Conservation (phyloP, 139 green algal genomes). For the Coelastrella sp. region DNA sequence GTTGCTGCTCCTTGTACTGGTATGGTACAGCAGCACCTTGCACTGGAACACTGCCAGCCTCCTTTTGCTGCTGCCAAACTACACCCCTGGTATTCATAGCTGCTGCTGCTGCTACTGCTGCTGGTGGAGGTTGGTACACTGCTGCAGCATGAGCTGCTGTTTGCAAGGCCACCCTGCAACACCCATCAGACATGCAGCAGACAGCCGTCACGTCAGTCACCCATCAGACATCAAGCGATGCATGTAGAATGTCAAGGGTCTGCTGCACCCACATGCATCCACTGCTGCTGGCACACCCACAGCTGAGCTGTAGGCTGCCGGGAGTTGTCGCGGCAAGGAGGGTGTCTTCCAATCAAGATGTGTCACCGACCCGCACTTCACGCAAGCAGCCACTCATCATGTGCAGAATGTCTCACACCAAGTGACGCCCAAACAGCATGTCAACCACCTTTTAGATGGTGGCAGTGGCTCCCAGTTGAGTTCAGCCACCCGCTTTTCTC, state of each 20-base stretch:
- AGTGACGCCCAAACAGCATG: neutral
- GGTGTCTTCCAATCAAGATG: too few relatives aligned
- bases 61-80: slow-evolving; percentile 7
- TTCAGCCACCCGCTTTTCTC: neutral
- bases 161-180: slow-evolving; percentile 16
- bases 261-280: too few relatives aligned
- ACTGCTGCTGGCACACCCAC: too few relatives aligned
- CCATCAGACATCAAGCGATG: too few relatives aligned
- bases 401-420: neutral
- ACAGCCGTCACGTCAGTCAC: too few relatives aligned
- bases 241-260: too few relatives aligned
- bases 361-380: neutral
- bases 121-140: neutral
- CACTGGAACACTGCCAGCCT: neutral
- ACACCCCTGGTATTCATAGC: neutral
- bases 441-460: slow-evolving; percentile 3
- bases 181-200: neutral
- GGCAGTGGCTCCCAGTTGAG: slow-evolving; percentile 37
- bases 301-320: too few relatives aligned
- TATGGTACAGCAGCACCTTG: slow-evolving; percentile 9
- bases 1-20: slow-evolving; percentile 30
- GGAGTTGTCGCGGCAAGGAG: neutral
- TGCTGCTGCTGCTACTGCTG: slow-evolving; percentile 31
- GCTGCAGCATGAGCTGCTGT: slow-evolving; percentile 24
- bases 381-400: neutral